Base-by-base conservation (phyloP, 1,139 yeast species). In the Casaregolazyma suthepensis region DNA sequence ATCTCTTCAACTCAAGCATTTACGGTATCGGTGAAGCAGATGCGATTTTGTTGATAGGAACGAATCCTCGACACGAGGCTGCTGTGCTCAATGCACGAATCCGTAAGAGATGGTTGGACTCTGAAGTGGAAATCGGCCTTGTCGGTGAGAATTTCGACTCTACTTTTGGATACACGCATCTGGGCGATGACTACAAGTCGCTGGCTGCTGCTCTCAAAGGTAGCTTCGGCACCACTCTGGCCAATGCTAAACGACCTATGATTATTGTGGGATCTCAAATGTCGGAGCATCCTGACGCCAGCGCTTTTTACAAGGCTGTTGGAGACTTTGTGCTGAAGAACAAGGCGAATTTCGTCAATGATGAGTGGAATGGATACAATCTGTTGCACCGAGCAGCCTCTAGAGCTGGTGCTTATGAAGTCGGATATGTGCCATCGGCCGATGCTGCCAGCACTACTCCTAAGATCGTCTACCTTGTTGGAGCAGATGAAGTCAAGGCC, bases 1-100 rank as follows among this genome's bases (percentile, higher is more conserved):
- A 86, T 69, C 74, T 84, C 52, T 87, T 88, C 78, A 87, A 86
- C 77, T 80, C 95, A 12, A 78, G 89, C 46, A 83, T 88, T 60
- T 83, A 80, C 57, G 95, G 95, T 52, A 78, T 88, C 61, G 95
- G 87, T 71, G 85, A 82, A 54, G 91, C 94, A 52, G 95, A 87
- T 68, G 87, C 81, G 64, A 84, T 87, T 59, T 76, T 87, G 64
- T 76, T 87, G 62, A 79, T 87, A 55, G 96, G 96, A 58, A 83
- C 95, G 52, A 88, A 88, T 75, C 95, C 96, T 62, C 81, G 96
- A 69, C 90, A 81, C 66, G 96, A 88, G 74, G 96, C 96, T 56
- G 90, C 96, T 46, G 95, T 87, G 15, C 78, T 88, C 64, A 88
- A 88, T 69, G 82, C 95, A 46, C 82, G 96, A 73, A 84, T 88